Conservation (phyloP, 306 rosid species). For the Cyamopsis tetragonoloba region DNA sequence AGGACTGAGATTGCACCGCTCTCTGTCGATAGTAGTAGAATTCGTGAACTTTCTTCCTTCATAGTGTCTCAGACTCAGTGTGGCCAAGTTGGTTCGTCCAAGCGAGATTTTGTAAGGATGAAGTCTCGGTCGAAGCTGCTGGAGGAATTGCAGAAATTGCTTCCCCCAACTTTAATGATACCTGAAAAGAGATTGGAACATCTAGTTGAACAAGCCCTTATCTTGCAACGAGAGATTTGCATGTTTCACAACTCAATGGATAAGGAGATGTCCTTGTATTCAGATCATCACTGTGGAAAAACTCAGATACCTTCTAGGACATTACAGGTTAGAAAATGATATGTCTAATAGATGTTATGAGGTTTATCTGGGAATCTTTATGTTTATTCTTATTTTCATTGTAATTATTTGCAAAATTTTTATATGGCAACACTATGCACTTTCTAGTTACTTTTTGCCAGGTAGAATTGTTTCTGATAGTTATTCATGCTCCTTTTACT, state of each 20-base stretch:
- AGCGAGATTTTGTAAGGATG: slow-evolving; percentile 35
- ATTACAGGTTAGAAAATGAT: slow-evolving; percentile 61
- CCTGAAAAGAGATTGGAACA: slow-evolving; percentile 93
- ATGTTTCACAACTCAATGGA: slow-evolving; percentile 74
- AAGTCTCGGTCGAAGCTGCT: slow-evolving; percentile 61
- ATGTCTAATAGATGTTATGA: background rate
- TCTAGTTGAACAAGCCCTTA: slow-evolving; percentile 85
- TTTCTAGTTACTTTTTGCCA: background rate
- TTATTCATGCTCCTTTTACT: background rate
- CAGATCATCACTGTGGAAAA: slow-evolving; percentile 89
- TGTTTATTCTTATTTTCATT: background rate
- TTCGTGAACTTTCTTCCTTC: slow-evolving; percentile 74
- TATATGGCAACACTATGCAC: background rate
- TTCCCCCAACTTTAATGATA: slow-evolving; percentile 78
- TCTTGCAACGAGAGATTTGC: slow-evolving; percentile 84
- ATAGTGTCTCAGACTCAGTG: slow-evolving; percentile 56
- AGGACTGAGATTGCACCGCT: slow-evolving; percentile 79
- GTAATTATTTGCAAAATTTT: background rate
- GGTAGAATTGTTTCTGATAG: background rate
- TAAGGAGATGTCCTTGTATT: slow-evolving; percentile 80
- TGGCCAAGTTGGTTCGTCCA: slow-evolving; percentile 31
- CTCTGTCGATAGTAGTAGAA: slow-evolving; percentile 48
- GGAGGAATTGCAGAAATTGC: slow-evolving; percentile 76
- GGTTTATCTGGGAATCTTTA: background rate
- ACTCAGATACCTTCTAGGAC: slow-evolving; percentile 90